Evolutionary conservation across 768 basidiomycete species (phyloP), one percentile per base, ranked within the genome.

Genomic region (Termitomyces sp.): DNA sequence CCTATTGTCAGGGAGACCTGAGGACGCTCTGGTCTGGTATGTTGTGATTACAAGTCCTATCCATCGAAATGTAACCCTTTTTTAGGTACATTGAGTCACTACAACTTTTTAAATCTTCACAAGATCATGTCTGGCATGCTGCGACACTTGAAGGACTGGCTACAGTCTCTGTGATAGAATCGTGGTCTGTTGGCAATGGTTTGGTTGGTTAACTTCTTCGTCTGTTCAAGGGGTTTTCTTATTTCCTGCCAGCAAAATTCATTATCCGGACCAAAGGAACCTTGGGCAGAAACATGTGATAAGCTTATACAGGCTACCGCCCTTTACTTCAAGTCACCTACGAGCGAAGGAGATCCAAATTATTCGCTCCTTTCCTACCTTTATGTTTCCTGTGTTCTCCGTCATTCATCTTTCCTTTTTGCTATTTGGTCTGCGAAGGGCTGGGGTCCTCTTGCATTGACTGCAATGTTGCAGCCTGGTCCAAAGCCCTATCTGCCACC

Each of bases 121-220:
- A 85, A 55, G 96, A 98, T 70, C 72, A 81, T 24, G 77, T 90
- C 28, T 99, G 96, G 96, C 89, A 94, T 68, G 96, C 92, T 0
- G 85, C 88, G 13, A 86, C 87, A 0, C 75, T 92, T 46, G 97
- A 99, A 74, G 92, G 93, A 4, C 70, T 94, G 64, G 90, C 89
- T 2, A 90, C 89, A 3, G 77, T 88, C 29, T 78, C 84, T 9
- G 77, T 96, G 12, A 77, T 97, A 20, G 93, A 96, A 58, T 86
- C 88, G 8, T 98, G 94, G 93, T 79, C 86, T 26, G 76, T 80
- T 45, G 84, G 81, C n/a, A 81, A 87, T 64, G 87, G 86, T 61
- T 67, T 86, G 63, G 90, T 92, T 61, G 60, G 87, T 81, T 48
- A 55, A 34, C 55, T 66, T 18, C 54, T 64, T 52, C 61, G 36